Evolutionary conservation across 176 grass and related monocot species (phyloP).

Genomic region (Poa pratensis): DNA sequence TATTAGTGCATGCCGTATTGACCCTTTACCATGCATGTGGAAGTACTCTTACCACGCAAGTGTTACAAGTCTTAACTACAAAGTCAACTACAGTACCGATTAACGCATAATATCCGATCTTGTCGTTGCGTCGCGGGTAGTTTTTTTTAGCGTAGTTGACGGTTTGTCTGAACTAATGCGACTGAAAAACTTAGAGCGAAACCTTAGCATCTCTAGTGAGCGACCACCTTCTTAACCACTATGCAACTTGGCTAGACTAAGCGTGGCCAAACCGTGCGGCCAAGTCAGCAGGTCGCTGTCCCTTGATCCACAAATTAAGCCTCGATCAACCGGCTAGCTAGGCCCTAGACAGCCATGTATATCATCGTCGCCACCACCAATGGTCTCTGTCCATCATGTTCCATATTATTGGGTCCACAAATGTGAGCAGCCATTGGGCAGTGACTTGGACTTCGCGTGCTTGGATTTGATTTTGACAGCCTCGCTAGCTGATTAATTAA

Average conservation of each 20-base stretch:
- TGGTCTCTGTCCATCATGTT: neutral
- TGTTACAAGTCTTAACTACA: neutral
- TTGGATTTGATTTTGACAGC: neutral
- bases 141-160: neutral
- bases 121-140: too few relatives aligned
- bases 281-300: slow-evolving; percentile 42
- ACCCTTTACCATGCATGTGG: neutral
- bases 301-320: slow-evolving; percentile 39
- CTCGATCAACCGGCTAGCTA: neutral
- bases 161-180: neutral
- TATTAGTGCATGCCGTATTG: neutral
- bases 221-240: neutral
- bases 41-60: neutral
- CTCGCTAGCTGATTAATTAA: neutral
- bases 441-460: slow-evolving; percentile 4
- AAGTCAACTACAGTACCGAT: neutral
- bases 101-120: neutral
- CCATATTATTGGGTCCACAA: neutral
- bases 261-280: neutral
- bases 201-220: neutral
- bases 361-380: neutral
- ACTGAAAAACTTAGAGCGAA: neutral
- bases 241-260: neutral
- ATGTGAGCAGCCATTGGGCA: slow-evolving; percentile 21
- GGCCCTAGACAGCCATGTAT: neutral